Conservation (phyloP, 805 yeast genomes). For the Yamadazyma takamatsuzukensis region DNA sequence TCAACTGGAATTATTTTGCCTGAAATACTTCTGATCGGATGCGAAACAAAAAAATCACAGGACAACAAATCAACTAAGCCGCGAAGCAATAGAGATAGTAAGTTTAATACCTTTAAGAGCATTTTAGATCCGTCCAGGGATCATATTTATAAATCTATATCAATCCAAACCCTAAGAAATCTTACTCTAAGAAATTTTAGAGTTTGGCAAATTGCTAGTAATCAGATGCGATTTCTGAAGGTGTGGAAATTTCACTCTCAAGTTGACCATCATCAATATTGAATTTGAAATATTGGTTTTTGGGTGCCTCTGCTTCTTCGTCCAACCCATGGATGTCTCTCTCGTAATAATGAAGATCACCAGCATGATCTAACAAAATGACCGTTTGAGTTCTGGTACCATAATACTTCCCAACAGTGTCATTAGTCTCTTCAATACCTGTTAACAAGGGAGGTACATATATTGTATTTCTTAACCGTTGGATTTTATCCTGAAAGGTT, state of each 20-base stretch:
- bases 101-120: too few relatives aligned
- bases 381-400: constrained; percentile 90
- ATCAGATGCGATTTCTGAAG: too few relatives aligned
- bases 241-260: too few relatives aligned
- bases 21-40: too few relatives aligned
- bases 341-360: constrained; percentile 56
- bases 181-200: too few relatives aligned
- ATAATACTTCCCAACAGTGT: constrained; percentile 51
- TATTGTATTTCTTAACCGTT: constrained; percentile 53
- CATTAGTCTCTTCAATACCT: constrained; percentile 8
- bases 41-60: too few relatives aligned
- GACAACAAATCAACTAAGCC: too few relatives aligned
- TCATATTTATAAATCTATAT: too few relatives aligned
- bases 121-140: too few relatives aligned
- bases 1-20: too few relatives aligned
- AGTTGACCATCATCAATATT: constrained; percentile 1
- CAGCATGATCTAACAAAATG: constrained; percentile 54
- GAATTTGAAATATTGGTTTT: constrained; percentile 5
- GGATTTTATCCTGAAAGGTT: constrained; percentile 20
- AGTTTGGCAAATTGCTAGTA: constrained; percentile 12
- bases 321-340: constrained; percentile 53
- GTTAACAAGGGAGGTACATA: constrained; percentile 66
- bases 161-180: too few relatives aligned
- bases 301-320: constrained; percentile 23
- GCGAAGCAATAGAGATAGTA: too few relatives aligned